A percentile compares a stretch with the other conserved stretches of the same genome.
phyloP scores from a whole-genome alignment of 2,329 filamentous ascomycete species.

The Gyromitra esculenta region DNA sequence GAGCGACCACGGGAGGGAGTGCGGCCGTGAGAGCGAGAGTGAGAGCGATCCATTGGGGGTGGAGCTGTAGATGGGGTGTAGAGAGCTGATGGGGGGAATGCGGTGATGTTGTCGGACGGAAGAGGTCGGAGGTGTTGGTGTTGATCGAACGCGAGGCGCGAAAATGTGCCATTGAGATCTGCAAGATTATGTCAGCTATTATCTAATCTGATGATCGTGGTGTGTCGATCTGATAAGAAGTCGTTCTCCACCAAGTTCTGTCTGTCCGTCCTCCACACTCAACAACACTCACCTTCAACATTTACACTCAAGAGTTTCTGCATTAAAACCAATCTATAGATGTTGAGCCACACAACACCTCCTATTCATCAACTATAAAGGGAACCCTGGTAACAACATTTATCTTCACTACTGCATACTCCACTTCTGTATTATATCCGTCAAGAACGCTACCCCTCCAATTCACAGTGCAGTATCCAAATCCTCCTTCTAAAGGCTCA shows the following conservation, averaged over 20 bases:
- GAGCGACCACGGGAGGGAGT: conserved; percentile 50
- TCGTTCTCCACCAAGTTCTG: background rate
- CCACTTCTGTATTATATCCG: no score
- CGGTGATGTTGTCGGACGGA: background rate
- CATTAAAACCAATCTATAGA: no score
- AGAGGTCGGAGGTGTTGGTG: background rate
- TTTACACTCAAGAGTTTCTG: no score
- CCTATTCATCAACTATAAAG: no score
- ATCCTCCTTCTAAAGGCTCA: no score
- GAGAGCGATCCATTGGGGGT: conserved; percentile 50
- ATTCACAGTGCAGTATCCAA: no score
- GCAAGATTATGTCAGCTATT: background rate
- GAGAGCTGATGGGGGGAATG: conserved; percentile 1
- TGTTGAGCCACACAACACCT: no score
- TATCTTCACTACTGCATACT: no score
- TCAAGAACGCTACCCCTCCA: no score
- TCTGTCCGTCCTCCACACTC: background rate
- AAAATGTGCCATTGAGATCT: background rate
- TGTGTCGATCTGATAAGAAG: background rate
- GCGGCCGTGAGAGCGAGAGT: conserved; percentile 41
- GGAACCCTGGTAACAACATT: no score
- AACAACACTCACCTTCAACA: no score
- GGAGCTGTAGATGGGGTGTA: background rate
- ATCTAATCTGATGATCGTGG: background rate
- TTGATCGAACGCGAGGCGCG: conserved; percentile 8